These are phyloP conservation scores for Debaryomyces sp. DNA, from an alignment of 1,139 yeast genomes.

Conservation along the genomic window DNA sequence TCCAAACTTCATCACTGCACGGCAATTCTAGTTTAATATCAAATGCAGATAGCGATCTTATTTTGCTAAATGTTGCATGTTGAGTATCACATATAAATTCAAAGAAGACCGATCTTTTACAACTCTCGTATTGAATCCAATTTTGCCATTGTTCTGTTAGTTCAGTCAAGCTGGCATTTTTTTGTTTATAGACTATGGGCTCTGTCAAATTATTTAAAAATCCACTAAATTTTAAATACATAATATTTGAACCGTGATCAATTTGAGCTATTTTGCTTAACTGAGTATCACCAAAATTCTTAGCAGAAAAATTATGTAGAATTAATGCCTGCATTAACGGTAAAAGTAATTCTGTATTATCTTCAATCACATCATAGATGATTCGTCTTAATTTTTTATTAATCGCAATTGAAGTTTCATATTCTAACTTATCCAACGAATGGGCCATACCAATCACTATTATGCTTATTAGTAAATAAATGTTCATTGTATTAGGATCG, in stretches of 20 bases:
- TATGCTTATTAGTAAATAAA: conserved; percentile 33
- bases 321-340: conserved; percentile 26
- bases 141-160: conserved; percentile 23
- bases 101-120: conserved; percentile 31
- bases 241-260: conserved; percentile 27
- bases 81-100: conserved; percentile 34
- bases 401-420: conserved; percentile 14
- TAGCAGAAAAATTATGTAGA: conserved; percentile 20
- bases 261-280: conserved; percentile 28
- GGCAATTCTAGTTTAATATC: conserved; percentile 43
- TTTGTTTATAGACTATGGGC: conserved; percentile 12
- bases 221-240: conserved; percentile 24
- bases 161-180: conserved; percentile 12
- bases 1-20: conserved; percentile 45
- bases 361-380: conserved; percentile 12
- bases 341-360: conserved; percentile 14
- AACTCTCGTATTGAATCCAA: conserved; percentile 31
- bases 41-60: conserved; percentile 28
- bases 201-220: conserved; percentile 21
- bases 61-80: conserved; percentile 28
- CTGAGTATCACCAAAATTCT: conserved; percentile 25
- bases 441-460: conserved; percentile 39
- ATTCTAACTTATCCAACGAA: conserved; percentile 19
- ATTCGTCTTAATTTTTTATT: conserved; percentile 10
- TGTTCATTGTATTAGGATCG: conserved; percentile 28